Base-by-base conservation (phyloP, 1,139 yeast genomes). In the Blastobotrys ciferrii region DNA sequence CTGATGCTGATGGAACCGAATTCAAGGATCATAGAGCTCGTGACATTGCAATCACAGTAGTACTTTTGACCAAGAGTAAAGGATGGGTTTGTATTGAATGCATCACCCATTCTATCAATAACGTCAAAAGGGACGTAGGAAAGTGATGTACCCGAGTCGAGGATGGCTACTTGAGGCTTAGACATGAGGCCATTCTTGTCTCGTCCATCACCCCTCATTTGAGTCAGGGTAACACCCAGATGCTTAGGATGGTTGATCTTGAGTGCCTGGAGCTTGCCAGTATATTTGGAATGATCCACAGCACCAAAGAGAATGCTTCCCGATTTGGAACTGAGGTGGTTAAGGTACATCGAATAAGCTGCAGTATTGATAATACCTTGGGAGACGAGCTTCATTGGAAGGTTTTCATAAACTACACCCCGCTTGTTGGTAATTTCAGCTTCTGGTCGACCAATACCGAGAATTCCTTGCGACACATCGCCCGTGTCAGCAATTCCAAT, bases 111-210 rank as follows among this genome's bases (percentile, higher is more conserved):
- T 23, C 55, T 49, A 18, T 53, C 58, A 12, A 78, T 64, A 20
- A 76, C 58, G n/a, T 55, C 60, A 1, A 58, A 45, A 17, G 87
- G 85, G 1, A 81, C 63, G 54, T 74, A 76, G 3, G 84, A 72
- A 43, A 80, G 65, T 2, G 89, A 79, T 6, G 89, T 77, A 41
- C 92, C 92, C 1, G 87, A 77, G 64, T 84, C 92, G 38, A 84
- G 65, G 41, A 81, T 63, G 2, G 82, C 85, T 1, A 78, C 69
- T 39, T 53, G 44, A 58, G 66, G 56, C 43, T 59, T 55, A 18
- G 50, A 43, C 41, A 65, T 45, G 17, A 68, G 63, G 33, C 66
- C 64, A 32, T 68, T 64, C 2, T 63, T 46, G 14, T 72, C 78
- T 12, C 61, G 49, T 18, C 68, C 68, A 38, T 76, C 60, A 9